Conservation (phyloP, 176 grass and related monocot genomes). For the Oropetium thomaeum region DNA sequence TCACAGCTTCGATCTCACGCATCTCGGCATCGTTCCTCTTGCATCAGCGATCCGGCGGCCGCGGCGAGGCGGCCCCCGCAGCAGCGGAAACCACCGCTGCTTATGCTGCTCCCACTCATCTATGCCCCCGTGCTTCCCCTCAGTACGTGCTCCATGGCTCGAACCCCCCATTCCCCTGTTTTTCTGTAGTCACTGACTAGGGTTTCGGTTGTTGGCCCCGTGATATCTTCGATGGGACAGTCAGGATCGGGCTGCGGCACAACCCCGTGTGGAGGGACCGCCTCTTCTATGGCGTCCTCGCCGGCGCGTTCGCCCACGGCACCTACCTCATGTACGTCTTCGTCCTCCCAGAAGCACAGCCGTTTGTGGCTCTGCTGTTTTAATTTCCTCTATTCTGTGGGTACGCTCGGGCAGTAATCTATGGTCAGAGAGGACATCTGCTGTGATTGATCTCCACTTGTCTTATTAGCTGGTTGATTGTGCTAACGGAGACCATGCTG, state of each 20-base stretch:
- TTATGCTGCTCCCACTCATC: slow-evolving; percentile 79
- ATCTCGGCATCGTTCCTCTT: not conserved
- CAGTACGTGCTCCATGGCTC: slow-evolving; percentile 42
- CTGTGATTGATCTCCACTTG: not conserved
- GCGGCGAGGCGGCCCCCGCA: slow-evolving; percentile 43
- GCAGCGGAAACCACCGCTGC: slow-evolving; percentile 54
- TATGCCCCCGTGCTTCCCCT: slow-evolving; percentile 79
- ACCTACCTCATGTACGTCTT: slow-evolving; percentile 83
- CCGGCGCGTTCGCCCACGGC: slow-evolving; percentile 81
- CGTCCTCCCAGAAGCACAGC: not conserved
- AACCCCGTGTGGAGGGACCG: slow-evolving; percentile 85
- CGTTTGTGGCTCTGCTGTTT: not conserved
- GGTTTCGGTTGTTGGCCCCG: slow-evolving; percentile 6
- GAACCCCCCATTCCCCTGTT: not conserved
- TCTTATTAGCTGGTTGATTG: not conserved
- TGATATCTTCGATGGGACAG: slow-evolving; percentile 25
- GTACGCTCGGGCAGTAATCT: not conserved
- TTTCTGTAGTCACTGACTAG: not conserved
- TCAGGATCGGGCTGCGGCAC: slow-evolving; percentile 79
- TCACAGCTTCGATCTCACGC: slow-evolving; percentile 2
- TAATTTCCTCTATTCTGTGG: not conserved
- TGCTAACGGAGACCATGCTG: not conserved
- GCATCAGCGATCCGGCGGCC: slow-evolving; percentile 40
- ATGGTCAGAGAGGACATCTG: not conserved
- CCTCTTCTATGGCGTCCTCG: slow-evolving; percentile 86